Conservation (phyloP, 1,284 basidiomycete species). For the Coriolopsis trogii region DNA sequence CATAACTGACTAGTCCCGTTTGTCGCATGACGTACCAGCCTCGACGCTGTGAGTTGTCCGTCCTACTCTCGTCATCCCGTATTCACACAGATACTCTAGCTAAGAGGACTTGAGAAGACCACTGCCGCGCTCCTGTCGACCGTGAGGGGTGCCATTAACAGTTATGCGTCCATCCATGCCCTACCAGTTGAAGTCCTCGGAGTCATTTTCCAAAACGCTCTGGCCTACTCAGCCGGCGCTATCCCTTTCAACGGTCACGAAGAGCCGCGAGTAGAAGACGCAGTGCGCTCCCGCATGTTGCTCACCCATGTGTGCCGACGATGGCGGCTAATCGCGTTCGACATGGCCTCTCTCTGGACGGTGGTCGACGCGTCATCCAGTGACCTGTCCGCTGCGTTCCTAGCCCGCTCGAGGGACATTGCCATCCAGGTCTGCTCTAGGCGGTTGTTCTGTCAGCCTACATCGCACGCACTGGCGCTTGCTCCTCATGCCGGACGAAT, state of each 20-base stretch:
- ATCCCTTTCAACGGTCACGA: slow-evolving; percentile 8
- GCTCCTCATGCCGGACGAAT: slow-evolving; percentile 5
- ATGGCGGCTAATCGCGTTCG: slow-evolving; percentile 17
- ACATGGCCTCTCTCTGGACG: slow-evolving; percentile 19
- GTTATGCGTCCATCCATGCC: slow-evolving; percentile 10
- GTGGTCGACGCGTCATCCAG: slow-evolving; percentile 6
- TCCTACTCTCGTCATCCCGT: neutral
- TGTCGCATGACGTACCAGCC: no score
- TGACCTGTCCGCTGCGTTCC: slow-evolving; percentile 1
- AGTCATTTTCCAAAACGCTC: slow-evolving; percentile 12
- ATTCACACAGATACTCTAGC: neutral
- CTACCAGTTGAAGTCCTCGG: slow-evolving; percentile 20
- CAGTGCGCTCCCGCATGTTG: neutral
- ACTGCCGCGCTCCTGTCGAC: slow-evolving; percentile 11
- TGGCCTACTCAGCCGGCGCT: neutral
- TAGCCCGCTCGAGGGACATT: slow-evolving; percentile 11
- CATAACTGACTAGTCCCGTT: no score
- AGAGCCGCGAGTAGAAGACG: neutral
- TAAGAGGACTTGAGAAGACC: slow-evolving; percentile 8
- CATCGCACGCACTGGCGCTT: slow-evolving; percentile 1
- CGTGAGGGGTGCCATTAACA: slow-evolving; percentile 13
- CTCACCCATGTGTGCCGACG: slow-evolving; percentile 18
- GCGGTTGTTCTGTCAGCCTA: slow-evolving; percentile 1
- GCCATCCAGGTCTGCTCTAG: slow-evolving; percentile 12
- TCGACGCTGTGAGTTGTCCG: neutral